These are phyloP conservation scores for Hygrophorus russula DNA, from an alignment of 768 basidiomycete genomes.

Conservation along the genomic window DNA sequence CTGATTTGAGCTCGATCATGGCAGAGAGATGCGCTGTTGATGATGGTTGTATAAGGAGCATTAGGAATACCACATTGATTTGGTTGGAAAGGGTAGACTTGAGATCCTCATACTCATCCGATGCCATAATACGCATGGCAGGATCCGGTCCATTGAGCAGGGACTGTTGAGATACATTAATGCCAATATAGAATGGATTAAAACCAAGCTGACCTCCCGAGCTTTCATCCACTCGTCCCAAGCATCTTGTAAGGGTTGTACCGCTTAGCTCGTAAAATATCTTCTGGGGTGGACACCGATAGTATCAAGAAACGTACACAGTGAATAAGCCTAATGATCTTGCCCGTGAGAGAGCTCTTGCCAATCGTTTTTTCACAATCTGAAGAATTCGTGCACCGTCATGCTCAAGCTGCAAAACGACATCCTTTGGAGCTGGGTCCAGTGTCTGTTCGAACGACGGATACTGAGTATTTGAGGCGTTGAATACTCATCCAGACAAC, in stretches of 20 bases:
- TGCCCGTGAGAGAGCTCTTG: constrained; percentile 36
- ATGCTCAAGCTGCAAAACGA: constrained; percentile 17
- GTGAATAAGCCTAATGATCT: constrained; percentile 4
- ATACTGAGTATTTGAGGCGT: too few species aligned
- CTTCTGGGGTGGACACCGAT: constrained; percentile 39
- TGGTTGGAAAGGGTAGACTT: constrained; percentile 21
- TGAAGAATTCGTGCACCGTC: constrained; percentile 42
- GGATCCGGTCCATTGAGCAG: constrained; percentile 68
- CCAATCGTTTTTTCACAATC: constrained; percentile 41
- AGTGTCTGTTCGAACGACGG: too few species aligned
- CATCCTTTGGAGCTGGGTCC: not conserved
- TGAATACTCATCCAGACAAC: too few species aligned
- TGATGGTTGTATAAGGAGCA: constrained; percentile 64
- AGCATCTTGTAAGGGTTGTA: constrained; percentile 49
- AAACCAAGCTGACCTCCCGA: constrained; percentile 35
- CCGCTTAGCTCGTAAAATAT: constrained; percentile 46
- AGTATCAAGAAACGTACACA: not conserved
- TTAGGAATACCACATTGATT: constrained; percentile 43
- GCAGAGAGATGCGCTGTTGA: constrained; percentile 58
- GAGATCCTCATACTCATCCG: constrained; percentile 49
- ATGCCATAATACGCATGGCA: constrained; percentile 62
- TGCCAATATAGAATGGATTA: not conserved
- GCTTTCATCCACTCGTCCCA: constrained; percentile 58
- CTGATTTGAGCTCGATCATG: constrained; percentile 84
- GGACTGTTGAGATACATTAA: constrained; percentile 20